Evolutionary conservation across 371 early-diverging fungal species (phyloP).

Genomic region (Lichtheimia ornata): DNA sequence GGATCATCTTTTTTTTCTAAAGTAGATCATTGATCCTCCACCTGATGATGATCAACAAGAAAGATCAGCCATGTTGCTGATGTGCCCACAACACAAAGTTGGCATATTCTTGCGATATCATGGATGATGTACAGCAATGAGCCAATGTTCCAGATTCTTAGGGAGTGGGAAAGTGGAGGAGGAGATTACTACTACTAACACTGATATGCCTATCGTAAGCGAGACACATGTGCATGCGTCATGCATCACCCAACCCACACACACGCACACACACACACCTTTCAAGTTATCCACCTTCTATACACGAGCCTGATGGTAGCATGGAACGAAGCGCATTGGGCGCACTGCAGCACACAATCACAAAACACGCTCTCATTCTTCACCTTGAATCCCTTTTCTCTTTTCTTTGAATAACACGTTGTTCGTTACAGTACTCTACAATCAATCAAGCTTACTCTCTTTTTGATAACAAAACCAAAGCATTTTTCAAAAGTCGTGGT

Average conservation of each 20-base stretch:
- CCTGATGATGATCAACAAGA: no score
- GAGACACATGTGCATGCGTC: constrained; percentile 15
- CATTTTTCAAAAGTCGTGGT: no score
- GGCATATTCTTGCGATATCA: not conserved
- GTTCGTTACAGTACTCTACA: no score
- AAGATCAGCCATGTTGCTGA: not conserved
- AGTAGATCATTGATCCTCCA: no score
- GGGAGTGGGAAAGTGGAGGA: no score
- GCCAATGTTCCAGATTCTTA: not conserved
- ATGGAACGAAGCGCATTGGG: constrained; percentile 4
- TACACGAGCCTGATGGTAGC: no score
- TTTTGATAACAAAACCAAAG: no score
- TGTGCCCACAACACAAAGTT: not conserved
- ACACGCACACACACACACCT: constrained; percentile 1
- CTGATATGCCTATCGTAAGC: not conserved
- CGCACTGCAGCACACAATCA: not conserved
- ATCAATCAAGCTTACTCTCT: no score
- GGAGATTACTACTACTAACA: not conserved
- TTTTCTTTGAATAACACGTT: no score
- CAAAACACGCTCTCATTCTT: no score
- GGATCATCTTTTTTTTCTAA: no score
- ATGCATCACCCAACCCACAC: constrained; percentile 6
- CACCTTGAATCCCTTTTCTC: no score
- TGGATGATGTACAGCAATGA: not conserved
- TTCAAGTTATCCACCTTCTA: not conserved